Evolutionary conservation across 2,329 filamentous ascomycete genomes (phyloP).

Genomic region (Beauveria pseudobassiana): DNA sequence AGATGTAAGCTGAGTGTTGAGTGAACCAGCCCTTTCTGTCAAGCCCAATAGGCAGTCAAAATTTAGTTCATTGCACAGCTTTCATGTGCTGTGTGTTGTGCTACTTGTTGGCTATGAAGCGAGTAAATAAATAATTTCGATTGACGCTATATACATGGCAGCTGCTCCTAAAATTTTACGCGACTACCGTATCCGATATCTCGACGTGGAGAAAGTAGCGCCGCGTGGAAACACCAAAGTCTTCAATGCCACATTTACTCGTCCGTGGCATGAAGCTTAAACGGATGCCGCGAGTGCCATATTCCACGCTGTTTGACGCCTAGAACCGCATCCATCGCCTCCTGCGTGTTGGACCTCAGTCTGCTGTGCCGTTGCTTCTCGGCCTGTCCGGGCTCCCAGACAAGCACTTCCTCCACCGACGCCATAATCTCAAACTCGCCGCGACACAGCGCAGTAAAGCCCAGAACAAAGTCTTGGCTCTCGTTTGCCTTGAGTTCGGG

Average conservation of each 20-base stretch:
- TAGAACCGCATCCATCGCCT: slow-evolving; percentile 50
- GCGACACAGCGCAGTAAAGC: slow-evolving; percentile 66
- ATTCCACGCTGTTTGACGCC: slow-evolving; percentile 54
- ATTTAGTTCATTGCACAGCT: too few relatives aligned
- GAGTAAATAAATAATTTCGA: background rate
- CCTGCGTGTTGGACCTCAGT: slow-evolving; percentile 45
- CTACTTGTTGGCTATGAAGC: background rate
- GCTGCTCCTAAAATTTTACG: background rate
- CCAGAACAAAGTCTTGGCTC: slow-evolving; percentile 55
- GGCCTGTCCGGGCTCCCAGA: slow-evolving; percentile 34
- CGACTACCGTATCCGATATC: background rate
- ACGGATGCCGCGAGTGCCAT: slow-evolving; percentile 56
- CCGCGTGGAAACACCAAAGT: background rate
- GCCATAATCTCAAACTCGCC: slow-evolving; percentile 79
- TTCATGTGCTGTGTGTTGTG: background rate
- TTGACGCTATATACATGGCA: background rate
- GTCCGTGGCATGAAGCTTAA: slow-evolving; percentile 46
- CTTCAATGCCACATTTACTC: background rate
- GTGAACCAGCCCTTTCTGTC: too few relatives aligned
- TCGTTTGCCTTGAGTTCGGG: slow-evolving; percentile 53
- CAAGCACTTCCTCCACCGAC: slow-evolving; percentile 69
- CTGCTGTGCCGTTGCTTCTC: slow-evolving; percentile 23
- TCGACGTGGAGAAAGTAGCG: too few relatives aligned
- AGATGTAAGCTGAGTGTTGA: too few relatives aligned
- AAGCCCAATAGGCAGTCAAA: too few relatives aligned